These are phyloP conservation scores for Peniophora sp. DNA, from an alignment of 1,284 basidiomycete species.

Conservation along the genomic window DNA sequence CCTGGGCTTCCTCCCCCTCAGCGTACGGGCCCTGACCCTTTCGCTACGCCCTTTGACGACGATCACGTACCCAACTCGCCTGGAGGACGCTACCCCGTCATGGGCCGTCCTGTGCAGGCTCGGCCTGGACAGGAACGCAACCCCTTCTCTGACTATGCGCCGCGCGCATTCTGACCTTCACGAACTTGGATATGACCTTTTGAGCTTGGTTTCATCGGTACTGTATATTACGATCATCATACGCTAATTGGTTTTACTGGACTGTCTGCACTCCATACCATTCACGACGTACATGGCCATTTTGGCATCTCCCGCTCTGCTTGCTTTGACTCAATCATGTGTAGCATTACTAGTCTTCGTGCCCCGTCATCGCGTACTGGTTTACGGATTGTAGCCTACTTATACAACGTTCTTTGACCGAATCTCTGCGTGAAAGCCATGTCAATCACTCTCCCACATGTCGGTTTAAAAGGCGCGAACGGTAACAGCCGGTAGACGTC, in stretches of 20 bases:
- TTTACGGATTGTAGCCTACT: slow-evolving; percentile 2
- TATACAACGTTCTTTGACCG: not conserved
- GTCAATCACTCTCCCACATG: too few relatives aligned
- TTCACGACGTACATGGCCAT: too few relatives aligned
- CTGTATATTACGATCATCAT: not conserved
- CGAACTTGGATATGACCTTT: not conserved
- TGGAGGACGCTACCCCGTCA: not conserved
- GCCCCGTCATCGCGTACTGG: not conserved
- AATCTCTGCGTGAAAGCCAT: too few relatives aligned
- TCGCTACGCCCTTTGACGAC: slow-evolving; percentile 74
- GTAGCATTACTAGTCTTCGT: too few relatives aligned
- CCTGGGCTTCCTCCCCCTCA: slow-evolving; percentile 3
- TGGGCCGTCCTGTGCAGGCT: not conserved
- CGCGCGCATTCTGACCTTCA: not conserved
- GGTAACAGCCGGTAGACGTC: too few relatives aligned
- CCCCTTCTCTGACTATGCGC: not conserved
- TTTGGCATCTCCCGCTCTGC: too few relatives aligned
- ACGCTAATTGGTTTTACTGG: not conserved
- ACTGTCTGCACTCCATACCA: not conserved
- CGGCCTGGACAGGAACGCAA: not conserved
- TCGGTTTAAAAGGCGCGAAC: too few relatives aligned
- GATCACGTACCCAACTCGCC: slow-evolving; percentile 20
- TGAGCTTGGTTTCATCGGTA: not conserved
- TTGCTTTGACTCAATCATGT: too few relatives aligned
- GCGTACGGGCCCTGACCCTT: slow-evolving; percentile 39